Conservation (phyloP, 257 asterid species). For the Solanum arcanum region DNA sequence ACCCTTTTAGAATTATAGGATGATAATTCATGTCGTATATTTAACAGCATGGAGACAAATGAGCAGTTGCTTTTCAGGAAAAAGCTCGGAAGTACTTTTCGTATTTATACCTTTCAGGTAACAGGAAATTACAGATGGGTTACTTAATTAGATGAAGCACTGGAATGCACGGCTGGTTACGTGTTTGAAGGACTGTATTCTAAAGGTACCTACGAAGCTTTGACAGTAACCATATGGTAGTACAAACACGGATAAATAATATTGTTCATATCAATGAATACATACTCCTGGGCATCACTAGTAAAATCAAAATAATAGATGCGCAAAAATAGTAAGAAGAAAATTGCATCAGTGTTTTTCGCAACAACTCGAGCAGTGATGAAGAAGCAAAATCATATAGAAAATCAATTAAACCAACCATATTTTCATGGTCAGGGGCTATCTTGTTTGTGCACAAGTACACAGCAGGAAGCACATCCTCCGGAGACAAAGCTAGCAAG, state of each 20-base stretch:
- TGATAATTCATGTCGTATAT: not conserved
- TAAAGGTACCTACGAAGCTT: not conserved
- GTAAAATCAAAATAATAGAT: not conserved
- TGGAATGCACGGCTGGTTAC: not conserved
- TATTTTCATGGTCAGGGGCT: slow-evolving; percentile 89
- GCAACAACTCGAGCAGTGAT: not conserved
- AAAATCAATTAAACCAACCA: slow-evolving; percentile 25
- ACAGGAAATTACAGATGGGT: not conserved
- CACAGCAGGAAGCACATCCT: slow-evolving; percentile 77
- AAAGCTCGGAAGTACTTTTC: not conserved
- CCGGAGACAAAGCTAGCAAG: slow-evolving; percentile 79
- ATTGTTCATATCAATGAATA: not conserved
- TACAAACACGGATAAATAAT: not conserved
- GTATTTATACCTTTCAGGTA: not conserved
- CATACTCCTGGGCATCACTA: not conserved
- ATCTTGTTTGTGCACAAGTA: slow-evolving; percentile 85
- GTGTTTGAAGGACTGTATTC: not conserved
- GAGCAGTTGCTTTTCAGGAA: not conserved
- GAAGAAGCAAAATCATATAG: not conserved
- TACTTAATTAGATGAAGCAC: not conserved
- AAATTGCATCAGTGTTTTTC: not conserved
- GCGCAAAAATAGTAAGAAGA: not conserved
- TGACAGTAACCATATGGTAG: not conserved
- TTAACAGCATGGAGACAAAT: not conserved
- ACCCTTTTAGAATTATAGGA: not conserved